Percentiles rank a stretch among this genome's conserved stretches.
These are phyloP conservation scores for Xylaria sp. DNA, from an alignment of 2,329 filamentous ascomycete genomes.

Conservation along the genomic window DNA sequence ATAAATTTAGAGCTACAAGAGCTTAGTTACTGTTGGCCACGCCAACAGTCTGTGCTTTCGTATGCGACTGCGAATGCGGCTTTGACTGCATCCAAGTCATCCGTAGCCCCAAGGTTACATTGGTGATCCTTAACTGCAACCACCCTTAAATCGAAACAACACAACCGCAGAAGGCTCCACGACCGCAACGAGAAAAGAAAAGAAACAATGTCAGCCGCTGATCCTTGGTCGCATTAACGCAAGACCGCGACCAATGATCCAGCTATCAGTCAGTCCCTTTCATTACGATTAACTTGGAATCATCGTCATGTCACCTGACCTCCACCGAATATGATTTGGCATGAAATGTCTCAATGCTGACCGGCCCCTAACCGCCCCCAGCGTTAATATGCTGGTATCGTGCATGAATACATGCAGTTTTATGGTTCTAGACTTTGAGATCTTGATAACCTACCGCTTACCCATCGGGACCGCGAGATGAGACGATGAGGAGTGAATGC, in stretches of 20 bases:
- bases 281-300: background rate
- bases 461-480: background rate
- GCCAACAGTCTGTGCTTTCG: background rate
- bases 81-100: slow-evolving; percentile 20
- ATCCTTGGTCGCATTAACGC: slow-evolving; percentile 8
- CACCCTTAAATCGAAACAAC: slow-evolving; percentile 12
- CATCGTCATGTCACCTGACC: slow-evolving; percentile 10
- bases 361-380: slow-evolving; percentile 9
- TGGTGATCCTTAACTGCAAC: slow-evolving; percentile 15
- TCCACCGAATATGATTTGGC: background rate
- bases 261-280: background rate
- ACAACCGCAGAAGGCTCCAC: background rate
- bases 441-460: slow-evolving; percentile 8
- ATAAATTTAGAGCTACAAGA: slow-evolving; percentile 22
- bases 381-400: slow-evolving; percentile 6
- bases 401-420: slow-evolving; percentile 15
- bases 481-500: background rate
- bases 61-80: slow-evolving; percentile 7
- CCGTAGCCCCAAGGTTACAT: slow-evolving; percentile 16
- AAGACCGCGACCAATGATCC: slow-evolving; percentile 11
- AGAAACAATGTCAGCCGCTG: background rate
- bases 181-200: background rate
- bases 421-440: slow-evolving; percentile 10
- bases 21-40: slow-evolving; percentile 17
- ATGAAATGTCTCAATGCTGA: slow-evolving; percentile 7